A percentile compares a stretch with the other conserved stretches of the same genome.
Conservation (phyloP, 2,329 filamentous ascomycete genomes). For the Pyricularia pennisetigena region DNA sequence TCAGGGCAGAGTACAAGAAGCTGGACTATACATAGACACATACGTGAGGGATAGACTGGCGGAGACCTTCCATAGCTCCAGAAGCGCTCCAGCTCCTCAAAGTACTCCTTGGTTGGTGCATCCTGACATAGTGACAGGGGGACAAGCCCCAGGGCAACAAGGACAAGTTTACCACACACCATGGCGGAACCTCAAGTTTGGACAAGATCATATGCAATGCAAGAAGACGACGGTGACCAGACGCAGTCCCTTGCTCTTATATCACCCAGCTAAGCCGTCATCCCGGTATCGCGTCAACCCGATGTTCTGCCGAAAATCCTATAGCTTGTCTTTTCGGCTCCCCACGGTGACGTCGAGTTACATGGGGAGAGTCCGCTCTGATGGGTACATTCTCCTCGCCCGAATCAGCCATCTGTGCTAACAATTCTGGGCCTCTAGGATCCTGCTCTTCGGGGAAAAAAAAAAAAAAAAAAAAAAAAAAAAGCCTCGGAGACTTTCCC, state of each 20-base stretch:
- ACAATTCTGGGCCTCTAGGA: background rate
- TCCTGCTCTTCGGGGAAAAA: background rate
- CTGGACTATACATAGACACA: conserved; percentile 17
- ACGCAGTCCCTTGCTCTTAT: background rate
- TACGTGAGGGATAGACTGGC: conserved; percentile 38
- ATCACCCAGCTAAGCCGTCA: background rate
- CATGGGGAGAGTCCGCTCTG: background rate
- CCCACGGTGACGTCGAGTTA: background rate
- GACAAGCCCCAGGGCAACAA: background rate
- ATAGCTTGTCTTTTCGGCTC: background rate
- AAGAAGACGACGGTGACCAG: background rate
- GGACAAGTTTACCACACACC: background rate
- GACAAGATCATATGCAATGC: background rate
- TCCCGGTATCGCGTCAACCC: background rate
- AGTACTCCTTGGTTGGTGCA: background rate
- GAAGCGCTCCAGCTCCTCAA: conserved; percentile 1
- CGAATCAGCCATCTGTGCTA: background rate
- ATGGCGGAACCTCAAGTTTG: background rate
- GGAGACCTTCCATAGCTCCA: conserved; percentile 29
- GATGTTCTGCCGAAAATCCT: background rate
- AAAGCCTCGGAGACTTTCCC: background rate
- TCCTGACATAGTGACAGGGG: background rate
- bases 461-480: background rate
- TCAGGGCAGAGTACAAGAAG: conserved; percentile 52
- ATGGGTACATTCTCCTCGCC: background rate